Evolutionary conservation across 2,329 filamentous ascomycete genomes (phyloP), one percentile per base, ranked within the genome.

Genomic region (Phyllosticta citriasiana): DNA sequence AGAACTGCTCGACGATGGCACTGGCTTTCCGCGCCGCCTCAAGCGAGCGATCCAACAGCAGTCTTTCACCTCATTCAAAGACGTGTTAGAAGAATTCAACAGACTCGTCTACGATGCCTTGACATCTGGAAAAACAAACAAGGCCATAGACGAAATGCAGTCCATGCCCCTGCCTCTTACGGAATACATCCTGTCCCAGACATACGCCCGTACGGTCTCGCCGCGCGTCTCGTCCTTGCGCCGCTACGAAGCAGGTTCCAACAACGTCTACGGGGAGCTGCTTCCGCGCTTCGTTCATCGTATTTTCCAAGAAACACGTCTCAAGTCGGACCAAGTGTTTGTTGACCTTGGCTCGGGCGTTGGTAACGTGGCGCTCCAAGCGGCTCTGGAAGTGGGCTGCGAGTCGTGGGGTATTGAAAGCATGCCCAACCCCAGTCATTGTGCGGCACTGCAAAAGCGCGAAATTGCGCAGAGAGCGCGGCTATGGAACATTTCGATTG

Each of bases 321-420:
- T 97, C 72, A 91, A 84, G 63, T 93, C 89, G 0, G 83, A 87
- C 57, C 88, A 95, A 67, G 85, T 95, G 47, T 97, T 99, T 72
- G 87, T 99, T 63, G 94, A 99, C 71, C 82, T 99, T 14, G 94
- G 94, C 56, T 97, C 93, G 1, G 94, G 94, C 30, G 94, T 97
- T 16, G 94, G 93, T 55, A 99, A 97, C 71, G 93, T 97, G 2
- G 91, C 94, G 26, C 79, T 99, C 57, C 94, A 99, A 73, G 91
- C 93, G 2, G 94, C 94, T 0, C 82, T 99, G 22, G 90, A 99
- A 73, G 86, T 93, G 58, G 94, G 94, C 19, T 96, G 91, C 72
- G 91, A 96, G 71, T 93, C 88, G 73, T 97, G 91, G 87, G 94
- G 94, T 27, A 96, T 93, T 69, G 94, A 99, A 74, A 90, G 95